Conservation (phyloP, 2,329 filamentous ascomycete species). For the Gyromitra esculenta region DNA sequence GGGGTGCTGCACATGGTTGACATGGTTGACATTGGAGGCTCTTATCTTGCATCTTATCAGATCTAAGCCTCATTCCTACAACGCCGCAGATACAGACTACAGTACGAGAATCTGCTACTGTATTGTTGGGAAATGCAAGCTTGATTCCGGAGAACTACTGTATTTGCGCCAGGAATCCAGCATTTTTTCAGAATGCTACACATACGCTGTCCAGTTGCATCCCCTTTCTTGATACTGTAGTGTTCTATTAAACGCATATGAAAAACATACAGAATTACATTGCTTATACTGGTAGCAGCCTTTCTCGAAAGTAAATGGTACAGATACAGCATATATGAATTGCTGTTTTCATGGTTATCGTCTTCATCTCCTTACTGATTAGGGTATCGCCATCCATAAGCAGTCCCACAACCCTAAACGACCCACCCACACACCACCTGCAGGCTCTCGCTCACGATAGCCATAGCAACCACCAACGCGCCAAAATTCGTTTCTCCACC, state of each 20-base stretch:
- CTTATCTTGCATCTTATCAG: constrained; percentile 46
- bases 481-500: constrained; percentile 43
- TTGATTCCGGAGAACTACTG: too few species aligned
- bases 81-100: not conserved
- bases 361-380: constrained; percentile 14
- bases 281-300: not conserved
- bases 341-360: not conserved
- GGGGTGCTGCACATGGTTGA: constrained; percentile 9
- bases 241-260: not conserved
- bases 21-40: constrained; percentile 16
- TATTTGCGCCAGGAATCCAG: too few species aligned
- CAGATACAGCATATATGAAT: not conserved
- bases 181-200: too few species aligned
- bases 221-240: too few species aligned
- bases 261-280: not conserved
- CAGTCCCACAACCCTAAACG: constrained; percentile 49
- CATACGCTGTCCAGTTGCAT: too few species aligned
- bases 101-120: not conserved
- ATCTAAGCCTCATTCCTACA: constrained; percentile 7
- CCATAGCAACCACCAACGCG: constrained; percentile 46
- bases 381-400: constrained; percentile 34
- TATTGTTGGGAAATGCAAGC: too few species aligned
- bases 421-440: constrained; percentile 32
- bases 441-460: constrained; percentile 30
- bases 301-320: not conserved